A percentile compares a stretch with the other conserved stretches of the same genome.
Conservation (phyloP, 129 eudicot species). For the Rutidosis leptorrhynchoides region DNA sequence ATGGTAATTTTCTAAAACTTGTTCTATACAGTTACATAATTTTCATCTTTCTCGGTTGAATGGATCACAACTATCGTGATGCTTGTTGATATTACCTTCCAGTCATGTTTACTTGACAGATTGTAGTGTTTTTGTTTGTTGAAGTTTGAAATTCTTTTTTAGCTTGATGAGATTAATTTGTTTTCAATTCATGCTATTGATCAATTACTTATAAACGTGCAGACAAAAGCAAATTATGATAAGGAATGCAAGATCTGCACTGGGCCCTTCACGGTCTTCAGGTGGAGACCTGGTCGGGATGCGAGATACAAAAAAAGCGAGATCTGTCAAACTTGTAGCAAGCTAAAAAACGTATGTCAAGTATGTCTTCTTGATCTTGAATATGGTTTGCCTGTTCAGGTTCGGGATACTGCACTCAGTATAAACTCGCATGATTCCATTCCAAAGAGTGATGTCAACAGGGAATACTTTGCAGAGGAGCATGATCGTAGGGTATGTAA, state of each 20-base stretch:
- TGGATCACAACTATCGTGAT: neutral
- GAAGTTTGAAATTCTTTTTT: neutral
- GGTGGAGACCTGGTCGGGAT: slow-evolving; percentile 97
- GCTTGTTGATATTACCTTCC: too few relatives aligned
- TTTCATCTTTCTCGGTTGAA: neutral
- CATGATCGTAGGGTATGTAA: slow-evolving; percentile 85
- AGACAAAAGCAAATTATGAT: slow-evolving; percentile 83
- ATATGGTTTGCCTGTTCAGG: slow-evolving; percentile 91
- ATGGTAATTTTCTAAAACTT: slow-evolving; percentile 43
- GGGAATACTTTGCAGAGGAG: slow-evolving; percentile 88
- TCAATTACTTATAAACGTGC: slow-evolving; percentile 19
- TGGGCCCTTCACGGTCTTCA: slow-evolving; percentile 84
- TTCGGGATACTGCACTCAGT: slow-evolving; percentile 86
- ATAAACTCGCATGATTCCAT: slow-evolving; percentile 72
- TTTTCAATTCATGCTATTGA: slow-evolving; percentile 4
- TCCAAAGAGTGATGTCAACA: slow-evolving; percentile 92
- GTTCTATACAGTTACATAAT: neutral
- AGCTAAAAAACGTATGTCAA: slow-evolving; percentile 87
- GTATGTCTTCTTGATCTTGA: slow-evolving; percentile 92
- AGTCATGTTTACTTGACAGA: neutral
- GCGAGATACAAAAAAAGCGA: slow-evolving; percentile 87
- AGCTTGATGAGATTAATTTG: slow-evolving; percentile 6
- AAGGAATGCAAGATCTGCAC: slow-evolving; percentile 96
- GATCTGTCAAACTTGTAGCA: slow-evolving; percentile 89
- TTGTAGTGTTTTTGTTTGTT: neutral